phyloP scores from a whole-genome alignment of 768 basidiomycete species.

The Boletales sp. region DNA sequence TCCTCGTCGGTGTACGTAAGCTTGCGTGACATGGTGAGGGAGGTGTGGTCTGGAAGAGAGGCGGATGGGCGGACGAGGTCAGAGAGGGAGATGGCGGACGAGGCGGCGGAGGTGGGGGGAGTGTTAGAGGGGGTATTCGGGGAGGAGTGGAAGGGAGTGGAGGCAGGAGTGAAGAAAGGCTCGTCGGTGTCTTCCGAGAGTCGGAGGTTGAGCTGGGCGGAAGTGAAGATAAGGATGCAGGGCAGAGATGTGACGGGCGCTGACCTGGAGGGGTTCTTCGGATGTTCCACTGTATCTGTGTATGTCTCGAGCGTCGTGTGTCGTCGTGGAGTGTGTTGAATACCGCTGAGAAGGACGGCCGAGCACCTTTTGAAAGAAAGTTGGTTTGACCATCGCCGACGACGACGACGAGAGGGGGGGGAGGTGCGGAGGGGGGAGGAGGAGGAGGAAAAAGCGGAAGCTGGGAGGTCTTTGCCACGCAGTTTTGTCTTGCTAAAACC shows the following conservation, averaged over 20 bases:
- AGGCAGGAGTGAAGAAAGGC: conserved; percentile 48
- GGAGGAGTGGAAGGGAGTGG: conserved; percentile 17
- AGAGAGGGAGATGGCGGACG: conserved; percentile 27
- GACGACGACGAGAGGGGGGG: conserved; percentile 3
- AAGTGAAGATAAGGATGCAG: conserved; percentile 5
- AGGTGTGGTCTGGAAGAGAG: conserved; percentile 28
- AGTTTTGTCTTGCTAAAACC: conserved; percentile 18
- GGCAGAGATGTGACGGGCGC: conserved; percentile 2
- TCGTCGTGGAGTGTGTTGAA: conserved; percentile 23
- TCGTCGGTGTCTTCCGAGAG: conserved; percentile 32
- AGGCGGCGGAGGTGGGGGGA: conserved; percentile 25
- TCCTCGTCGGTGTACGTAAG: conserved; percentile 50
- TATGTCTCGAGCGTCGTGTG: conserved; percentile 3
- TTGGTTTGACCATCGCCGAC: conserved; percentile 49
- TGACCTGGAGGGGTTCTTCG: conserved; percentile 17
- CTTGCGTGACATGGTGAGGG: conserved; percentile 22
- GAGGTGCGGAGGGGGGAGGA: background rate
- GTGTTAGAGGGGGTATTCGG: conserved; percentile 20
- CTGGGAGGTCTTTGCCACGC: conserved; percentile 13
- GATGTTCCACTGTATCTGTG: conserved; percentile 6
- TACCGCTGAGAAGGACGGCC: conserved; percentile 66
- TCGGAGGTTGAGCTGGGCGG: conserved; percentile 14
- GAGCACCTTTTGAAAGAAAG: conserved; percentile 57
- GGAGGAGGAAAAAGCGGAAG: background rate
- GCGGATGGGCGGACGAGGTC: conserved; percentile 34